A percentile compares a stretch with the other conserved stretches of the same genome.
phyloP scores from a whole-genome alignment of 345 rosid genomes.

The Clarkia xantiana region DNA sequence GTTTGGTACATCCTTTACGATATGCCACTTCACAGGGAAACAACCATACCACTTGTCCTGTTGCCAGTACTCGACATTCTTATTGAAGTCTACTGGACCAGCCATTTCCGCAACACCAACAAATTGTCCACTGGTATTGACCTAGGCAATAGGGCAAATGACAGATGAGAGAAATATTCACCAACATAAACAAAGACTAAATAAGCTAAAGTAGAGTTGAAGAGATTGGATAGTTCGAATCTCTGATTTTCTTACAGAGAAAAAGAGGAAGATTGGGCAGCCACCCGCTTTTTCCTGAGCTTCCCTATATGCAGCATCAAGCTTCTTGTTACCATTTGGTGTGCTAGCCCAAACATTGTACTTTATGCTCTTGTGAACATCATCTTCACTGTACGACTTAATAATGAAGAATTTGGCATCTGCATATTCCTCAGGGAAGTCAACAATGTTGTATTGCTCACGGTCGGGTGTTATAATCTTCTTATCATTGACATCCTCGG shows the following conservation, averaged over 20 bases:
- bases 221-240: neutral
- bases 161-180: too few species aligned
- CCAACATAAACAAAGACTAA: neutral
- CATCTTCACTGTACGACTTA: conserved; percentile 87
- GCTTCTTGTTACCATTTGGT: conserved; percentile 63
- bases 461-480: conserved; percentile 13
- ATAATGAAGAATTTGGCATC: conserved; percentile 71
- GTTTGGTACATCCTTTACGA: conserved; percentile 81
- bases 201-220: too few species aligned
- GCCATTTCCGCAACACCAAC: conserved; percentile 88
- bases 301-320: conserved; percentile 69
- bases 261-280: conserved; percentile 57
- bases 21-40: conserved; percentile 74
- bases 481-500: conserved; percentile 14
- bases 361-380: conserved; percentile 78
- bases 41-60: conserved; percentile 88
- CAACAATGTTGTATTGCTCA: conserved; percentile 17
- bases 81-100: conserved; percentile 72
- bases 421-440: conserved; percentile 36
- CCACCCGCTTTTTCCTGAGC: conserved; percentile 38
- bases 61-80: conserved; percentile 75
- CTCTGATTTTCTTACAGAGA: conserved; percentile 33
- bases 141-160: conserved; percentile 36
- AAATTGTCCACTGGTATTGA: conserved; percentile 76
- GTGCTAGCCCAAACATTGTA: conserved; percentile 92